Evolutionary conservation across 2,329 filamentous ascomycete genomes (phyloP), one percentile per base, ranked within the genome.

Genomic region (Phoma sp.): DNA sequence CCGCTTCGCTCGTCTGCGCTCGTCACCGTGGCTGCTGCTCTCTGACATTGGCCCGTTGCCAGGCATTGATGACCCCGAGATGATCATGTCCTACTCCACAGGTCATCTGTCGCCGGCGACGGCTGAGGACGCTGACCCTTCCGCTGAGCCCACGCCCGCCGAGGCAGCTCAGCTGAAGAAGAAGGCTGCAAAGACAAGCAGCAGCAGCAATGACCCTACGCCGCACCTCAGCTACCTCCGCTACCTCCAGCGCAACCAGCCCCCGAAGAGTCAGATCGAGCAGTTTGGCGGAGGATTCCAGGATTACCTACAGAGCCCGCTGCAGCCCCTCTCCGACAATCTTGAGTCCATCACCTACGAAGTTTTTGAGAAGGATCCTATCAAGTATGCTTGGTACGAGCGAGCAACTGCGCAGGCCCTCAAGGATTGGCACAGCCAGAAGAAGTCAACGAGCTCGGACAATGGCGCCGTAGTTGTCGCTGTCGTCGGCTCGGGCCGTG

Each of bases 361-460:
- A 72, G 93, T 98, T 2, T 99, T 99, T 68, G 95, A 99, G 74
- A 96, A 96, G 64, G 96, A 99, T 61, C 95, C 95, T 0, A 90
- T 99, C 77, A 99, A 99, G 76, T 99, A 99, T 72, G 87, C 92
- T 60, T 96, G 93, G 82, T 99, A 99, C 71, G 92, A 98, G 73
- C 82, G 83, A 40, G 95, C 95, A 11, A 89, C 96, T 52, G 85
- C 86, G 4, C 86, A 90, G 60, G 93, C 95, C 0, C 80, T 99
- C 58, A 82, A 79, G 10, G 93, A 98, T 68, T 96, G 95, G 88
- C 82, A 82, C 54, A 77, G 81, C 33, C 82, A 90, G 54, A 80
- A 84, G 29, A 92, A 91, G 69, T 87, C 91, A 0, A 90, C 88
- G 0, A 91, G 89, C 4, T 88, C 88, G 10, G 81, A 83, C 8